phyloP scores from a whole-genome alignment of 139 green algal species.

The Picochlorum costavermella region DNA sequence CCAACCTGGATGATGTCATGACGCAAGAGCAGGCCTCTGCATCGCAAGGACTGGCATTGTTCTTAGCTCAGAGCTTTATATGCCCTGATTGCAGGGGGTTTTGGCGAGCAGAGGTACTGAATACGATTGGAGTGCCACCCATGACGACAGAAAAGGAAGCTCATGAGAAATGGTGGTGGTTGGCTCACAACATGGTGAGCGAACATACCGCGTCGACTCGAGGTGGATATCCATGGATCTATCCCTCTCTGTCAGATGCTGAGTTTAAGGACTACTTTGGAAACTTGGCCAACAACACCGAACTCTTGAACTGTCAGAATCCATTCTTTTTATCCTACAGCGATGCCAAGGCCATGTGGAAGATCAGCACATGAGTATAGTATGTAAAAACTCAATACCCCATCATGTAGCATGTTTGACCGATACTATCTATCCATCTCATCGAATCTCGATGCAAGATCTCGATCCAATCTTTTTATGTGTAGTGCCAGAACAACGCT shows the following conservation, averaged over 20 bases:
- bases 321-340: not conserved
- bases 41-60: not conserved
- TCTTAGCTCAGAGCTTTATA: not conserved
- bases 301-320: slow-evolving; percentile 10
- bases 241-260: not conserved
- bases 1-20: not conserved
- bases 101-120: not conserved
- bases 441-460: too few species aligned
- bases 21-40: not conserved
- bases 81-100: slow-evolving; percentile 1
- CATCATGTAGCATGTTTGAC: too few species aligned
- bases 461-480: too few species aligned
- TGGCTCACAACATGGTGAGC: slow-evolving; percentile 4
- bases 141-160: not conserved
- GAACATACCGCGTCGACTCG: not conserved
- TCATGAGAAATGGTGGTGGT: slow-evolving; percentile 7
- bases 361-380: not conserved
- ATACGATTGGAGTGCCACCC: not conserved
- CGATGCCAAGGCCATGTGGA: slow-evolving; percentile 2
- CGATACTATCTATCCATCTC: too few species aligned
- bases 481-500: too few species aligned
- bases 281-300: not conserved
- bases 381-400: too few species aligned
- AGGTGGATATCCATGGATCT: slow-evolving; percentile 5
- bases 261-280: not conserved